Conservation (phyloP, 306 rosid genomes). For the Macrotyloma uniflorum region DNA sequence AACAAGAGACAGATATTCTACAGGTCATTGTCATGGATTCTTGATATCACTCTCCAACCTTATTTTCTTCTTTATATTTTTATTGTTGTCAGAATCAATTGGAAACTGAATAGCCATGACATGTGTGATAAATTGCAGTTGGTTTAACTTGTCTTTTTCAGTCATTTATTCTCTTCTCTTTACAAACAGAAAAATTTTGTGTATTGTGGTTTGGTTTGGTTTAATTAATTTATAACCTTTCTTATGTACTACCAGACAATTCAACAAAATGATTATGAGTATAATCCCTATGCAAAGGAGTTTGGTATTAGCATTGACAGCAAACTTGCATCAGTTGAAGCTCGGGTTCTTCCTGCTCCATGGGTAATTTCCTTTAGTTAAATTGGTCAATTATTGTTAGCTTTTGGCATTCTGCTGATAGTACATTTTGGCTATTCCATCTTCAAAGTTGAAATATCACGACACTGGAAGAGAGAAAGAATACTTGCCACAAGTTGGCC, state of each 20-base stretch:
- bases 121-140: constrained; percentile 11
- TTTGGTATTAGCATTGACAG: constrained; percentile 50
- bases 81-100: background rate
- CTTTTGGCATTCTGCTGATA: background rate
- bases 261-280: constrained; percentile 48
- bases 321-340: constrained; percentile 52
- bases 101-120: constrained; percentile 4
- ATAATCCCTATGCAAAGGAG: constrained; percentile 50
- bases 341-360: constrained; percentile 61
- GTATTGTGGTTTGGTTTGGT: background rate
- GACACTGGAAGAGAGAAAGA: constrained; percentile 56
- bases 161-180: background rate
- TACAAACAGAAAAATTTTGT: background rate
- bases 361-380: constrained; percentile 42
- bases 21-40: constrained; percentile 43
- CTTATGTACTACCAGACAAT: constrained; percentile 37
- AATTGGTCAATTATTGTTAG: constrained; percentile 1
- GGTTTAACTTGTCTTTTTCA: background rate
- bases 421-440: constrained; percentile 17
- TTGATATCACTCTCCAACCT: background rate
- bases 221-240: constrained; percentile 18
- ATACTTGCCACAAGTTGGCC: constrained; percentile 56
- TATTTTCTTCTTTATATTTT: background rate
- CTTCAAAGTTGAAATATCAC: constrained; percentile 44
- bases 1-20: constrained; percentile 50